Conservation (phyloP, 345 rosid species). For the Arabidopsis arenosa region DNA sequence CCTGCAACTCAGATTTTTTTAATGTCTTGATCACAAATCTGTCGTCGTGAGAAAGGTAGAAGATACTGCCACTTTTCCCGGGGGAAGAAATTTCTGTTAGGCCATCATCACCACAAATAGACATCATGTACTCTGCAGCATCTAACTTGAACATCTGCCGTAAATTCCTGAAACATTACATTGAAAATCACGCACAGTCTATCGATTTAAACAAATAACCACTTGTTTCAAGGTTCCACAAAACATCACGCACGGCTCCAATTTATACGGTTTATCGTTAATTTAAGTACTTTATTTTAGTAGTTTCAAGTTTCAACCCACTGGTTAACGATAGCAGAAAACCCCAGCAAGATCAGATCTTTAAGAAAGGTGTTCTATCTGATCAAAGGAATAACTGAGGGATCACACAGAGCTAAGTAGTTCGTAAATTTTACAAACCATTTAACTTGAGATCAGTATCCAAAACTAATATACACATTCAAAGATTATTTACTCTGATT, state of each 20-base stretch:
- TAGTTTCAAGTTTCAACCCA: background rate
- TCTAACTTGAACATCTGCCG: constrained; percentile 97
- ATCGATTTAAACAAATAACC: constrained; percentile 8
- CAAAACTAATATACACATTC: background rate
- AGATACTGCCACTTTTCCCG: constrained; percentile 97
- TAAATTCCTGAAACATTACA: constrained; percentile 66
- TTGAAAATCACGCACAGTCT: constrained; percentile 10
- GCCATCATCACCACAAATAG: constrained; percentile 96
- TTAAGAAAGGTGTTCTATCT: too few species aligned
- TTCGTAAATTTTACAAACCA: too few species aligned
- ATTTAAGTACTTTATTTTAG: background rate
- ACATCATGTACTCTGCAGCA: constrained; percentile 99
- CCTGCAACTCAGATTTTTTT: constrained; percentile 85
- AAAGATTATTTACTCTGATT: constrained; percentile 3
- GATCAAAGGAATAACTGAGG: too few species aligned
- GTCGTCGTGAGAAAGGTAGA: constrained; percentile 86
- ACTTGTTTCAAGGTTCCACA: background rate
- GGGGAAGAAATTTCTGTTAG: constrained; percentile 82
- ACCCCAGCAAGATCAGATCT: too few species aligned
- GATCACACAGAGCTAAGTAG: too few species aligned
- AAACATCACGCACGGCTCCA: too few species aligned
- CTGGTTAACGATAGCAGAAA: too few species aligned
- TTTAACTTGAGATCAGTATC: background rate
- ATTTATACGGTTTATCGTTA: too few species aligned
- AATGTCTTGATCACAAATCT: constrained; percentile 95